Conservation (phyloP, 2,329 filamentous ascomycete species). For the Hypoxylon sp. region DNA sequence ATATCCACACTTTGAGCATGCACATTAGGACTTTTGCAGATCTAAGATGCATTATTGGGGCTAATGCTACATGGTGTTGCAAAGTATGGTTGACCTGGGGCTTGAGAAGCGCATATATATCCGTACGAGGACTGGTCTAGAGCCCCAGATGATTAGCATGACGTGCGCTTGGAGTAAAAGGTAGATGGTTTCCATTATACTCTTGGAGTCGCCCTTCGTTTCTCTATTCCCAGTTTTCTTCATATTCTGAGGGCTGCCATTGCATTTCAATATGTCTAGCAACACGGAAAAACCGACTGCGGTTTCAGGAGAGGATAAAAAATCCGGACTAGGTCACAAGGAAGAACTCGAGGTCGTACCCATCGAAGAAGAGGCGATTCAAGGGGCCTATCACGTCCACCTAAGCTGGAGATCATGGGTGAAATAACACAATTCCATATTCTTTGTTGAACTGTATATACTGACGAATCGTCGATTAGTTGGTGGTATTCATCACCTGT, state of each 20-base stretch:
- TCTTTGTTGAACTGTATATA: neutral
- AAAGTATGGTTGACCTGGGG: neutral
- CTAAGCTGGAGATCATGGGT: conserved; percentile 70
- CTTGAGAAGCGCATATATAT: neutral
- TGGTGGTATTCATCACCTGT: conserved; percentile 62
- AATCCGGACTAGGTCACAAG: conserved; percentile 1
- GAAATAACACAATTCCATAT: conserved; percentile 25
- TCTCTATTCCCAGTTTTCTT: neutral
- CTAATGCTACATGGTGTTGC: conserved; percentile 5
- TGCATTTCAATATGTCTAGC: conserved; percentile 31
- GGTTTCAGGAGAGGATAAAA: conserved; percentile 17
- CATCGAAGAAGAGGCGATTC: conserved; percentile 54
- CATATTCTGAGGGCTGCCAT: neutral
- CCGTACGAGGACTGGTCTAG: neutral
- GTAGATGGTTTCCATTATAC: neutral
- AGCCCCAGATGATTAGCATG: neutral
- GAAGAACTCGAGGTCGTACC: conserved; percentile 41
- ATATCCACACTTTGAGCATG: conserved; percentile 12
- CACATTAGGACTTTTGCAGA: conserved; percentile 8
- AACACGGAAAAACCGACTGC: conserved; percentile 38
- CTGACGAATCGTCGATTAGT: conserved; percentile 40
- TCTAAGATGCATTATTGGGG: conserved; percentile 1
- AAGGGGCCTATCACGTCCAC: conserved; percentile 60
- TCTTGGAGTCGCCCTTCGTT: neutral
- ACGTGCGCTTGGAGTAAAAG: neutral